Conservation (phyloP, 1,139 yeast species). For the Candida sojae region DNA sequence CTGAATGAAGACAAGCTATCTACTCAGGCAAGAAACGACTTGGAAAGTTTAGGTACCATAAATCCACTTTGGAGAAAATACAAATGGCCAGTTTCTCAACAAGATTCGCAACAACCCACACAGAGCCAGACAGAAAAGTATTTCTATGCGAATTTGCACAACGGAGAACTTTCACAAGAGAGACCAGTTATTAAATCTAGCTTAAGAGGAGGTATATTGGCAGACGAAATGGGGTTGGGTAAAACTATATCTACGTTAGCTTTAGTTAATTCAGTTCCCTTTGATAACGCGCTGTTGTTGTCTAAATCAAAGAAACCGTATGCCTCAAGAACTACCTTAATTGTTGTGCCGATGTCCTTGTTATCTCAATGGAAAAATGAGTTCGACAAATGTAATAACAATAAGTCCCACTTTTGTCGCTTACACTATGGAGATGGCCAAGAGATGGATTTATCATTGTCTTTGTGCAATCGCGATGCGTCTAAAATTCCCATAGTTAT, state of each 20-base stretch:
- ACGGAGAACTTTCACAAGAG: conserved; percentile 74
- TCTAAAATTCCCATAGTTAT: conserved; percentile 66
- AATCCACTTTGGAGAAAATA: conserved; percentile 88
- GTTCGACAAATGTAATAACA: conserved; percentile 58
- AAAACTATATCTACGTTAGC: conserved; percentile 86
- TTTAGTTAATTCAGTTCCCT: conserved; percentile 64
- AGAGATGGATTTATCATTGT: conserved; percentile 44
- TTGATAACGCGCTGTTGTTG: conserved; percentile 28
- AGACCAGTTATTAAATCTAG: conserved; percentile 64
- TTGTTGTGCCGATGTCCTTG: conserved; percentile 90
- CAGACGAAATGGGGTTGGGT: conserved; percentile 97
- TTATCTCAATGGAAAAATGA: conserved; percentile 91
- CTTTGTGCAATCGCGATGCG: conserved; percentile 37
- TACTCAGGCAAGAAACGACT: conserved; percentile 28
- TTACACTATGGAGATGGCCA: conserved; percentile 76
- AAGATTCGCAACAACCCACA: conserved; percentile 10
- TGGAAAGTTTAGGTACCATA: conserved; percentile 48
- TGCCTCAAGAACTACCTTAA: conserved; percentile 72
- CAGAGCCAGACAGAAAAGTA: conserved; percentile 18
- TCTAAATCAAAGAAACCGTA: conserved; percentile 32
- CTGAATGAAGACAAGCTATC: conserved; percentile 27
- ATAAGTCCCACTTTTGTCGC: conserved; percentile 43
- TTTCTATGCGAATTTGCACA: conserved; percentile 81
- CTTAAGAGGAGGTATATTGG: conserved; percentile 84
- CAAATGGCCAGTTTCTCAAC: conserved; percentile 58